These are phyloP conservation scores for Lasiodiplodia sp. DNA, from an alignment of 2,329 filamentous ascomycete genomes.

Conservation along the genomic window DNA sequence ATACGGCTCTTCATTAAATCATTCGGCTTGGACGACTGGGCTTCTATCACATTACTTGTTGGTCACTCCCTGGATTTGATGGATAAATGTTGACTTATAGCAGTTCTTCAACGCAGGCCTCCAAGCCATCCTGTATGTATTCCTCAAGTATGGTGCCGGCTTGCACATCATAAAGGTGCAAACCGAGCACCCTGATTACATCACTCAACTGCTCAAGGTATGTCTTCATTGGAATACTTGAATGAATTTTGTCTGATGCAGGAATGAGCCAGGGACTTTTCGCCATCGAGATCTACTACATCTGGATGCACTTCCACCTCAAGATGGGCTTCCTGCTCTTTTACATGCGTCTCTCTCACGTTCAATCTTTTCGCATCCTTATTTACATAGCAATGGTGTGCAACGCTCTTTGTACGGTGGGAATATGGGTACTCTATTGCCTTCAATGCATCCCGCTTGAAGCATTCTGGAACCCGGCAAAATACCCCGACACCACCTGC, in stretches of 20 bases:
- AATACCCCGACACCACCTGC: constrained; percentile 37
- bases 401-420: constrained; percentile 38
- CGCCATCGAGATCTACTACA: constrained; percentile 43
- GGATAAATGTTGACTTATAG: not conserved
- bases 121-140: constrained; percentile 37
- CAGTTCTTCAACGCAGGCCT: constrained; percentile 35
- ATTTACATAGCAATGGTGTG: constrained; percentile 39
- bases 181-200: not conserved
- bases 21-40: constrained; percentile 36
- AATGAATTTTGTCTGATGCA: not conserved
- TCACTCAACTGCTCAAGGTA: not conserved
- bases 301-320: constrained; percentile 42
- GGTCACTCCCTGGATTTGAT: not conserved
- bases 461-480: constrained; percentile 39
- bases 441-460: constrained; percentile 44
- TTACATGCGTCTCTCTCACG: constrained; percentile 42
- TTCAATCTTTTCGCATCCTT: constrained; percentile 35
- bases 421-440: constrained; percentile 40
- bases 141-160: constrained; percentile 35
- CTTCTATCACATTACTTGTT: constrained; percentile 34
- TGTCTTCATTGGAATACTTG: not conserved
- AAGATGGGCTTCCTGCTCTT: constrained; percentile 46
- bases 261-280: constrained; percentile 36
- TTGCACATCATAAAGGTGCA: not conserved
- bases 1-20: constrained; percentile 33